These are phyloP conservation scores for Xylaria bambusicola DNA, from an alignment of 495 filamentous ascomycete species.

Conservation along the genomic window DNA sequence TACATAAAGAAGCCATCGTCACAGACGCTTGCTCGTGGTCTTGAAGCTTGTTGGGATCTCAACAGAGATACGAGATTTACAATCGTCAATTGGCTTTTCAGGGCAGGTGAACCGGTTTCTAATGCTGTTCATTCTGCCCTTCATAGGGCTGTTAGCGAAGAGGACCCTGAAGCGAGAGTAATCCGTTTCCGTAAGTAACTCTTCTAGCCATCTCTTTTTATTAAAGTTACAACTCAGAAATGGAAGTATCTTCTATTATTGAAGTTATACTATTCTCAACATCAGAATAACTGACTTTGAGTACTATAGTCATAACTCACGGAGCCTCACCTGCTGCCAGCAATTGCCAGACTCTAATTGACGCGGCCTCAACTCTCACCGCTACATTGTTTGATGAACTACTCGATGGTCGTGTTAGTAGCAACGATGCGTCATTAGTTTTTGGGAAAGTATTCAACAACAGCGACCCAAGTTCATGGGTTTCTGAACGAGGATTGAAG, in stretches of 20 bases:
- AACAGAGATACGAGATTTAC: slow-evolving; percentile 42
- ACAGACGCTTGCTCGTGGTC: slow-evolving; percentile 40
- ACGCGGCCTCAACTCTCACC: slow-evolving; percentile 37
- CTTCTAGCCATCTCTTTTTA: not conserved
- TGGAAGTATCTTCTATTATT: too few relatives aligned
- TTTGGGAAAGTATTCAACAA: slow-evolving; percentile 42
- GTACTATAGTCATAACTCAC: slow-evolving; percentile 31
- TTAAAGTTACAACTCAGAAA: not conserved
- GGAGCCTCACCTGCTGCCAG: slow-evolving; percentile 46
- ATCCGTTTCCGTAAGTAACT: slow-evolving; percentile 30
- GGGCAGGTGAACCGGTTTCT: slow-evolving; percentile 41
- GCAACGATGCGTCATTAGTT: slow-evolving; percentile 40
- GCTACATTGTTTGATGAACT: slow-evolving; percentile 39
- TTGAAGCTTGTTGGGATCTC: slow-evolving; percentile 48
- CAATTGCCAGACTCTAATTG: slow-evolving; percentile 47
- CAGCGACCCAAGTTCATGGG: slow-evolving; percentile 35
- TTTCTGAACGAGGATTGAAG: slow-evolving; percentile 39
- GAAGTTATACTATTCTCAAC: not conserved
- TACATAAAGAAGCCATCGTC: slow-evolving; percentile 39
- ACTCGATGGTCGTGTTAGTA: slow-evolving; percentile 35
- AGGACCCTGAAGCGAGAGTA: slow-evolving; percentile 45
- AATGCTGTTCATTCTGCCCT: slow-evolving; percentile 44
- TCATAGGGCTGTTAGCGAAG: slow-evolving; percentile 45
- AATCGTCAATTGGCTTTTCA: slow-evolving; percentile 46
- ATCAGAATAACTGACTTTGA: not conserved